Evolutionary conservation across 345 rosid genomes (phyloP), one percentile per base, ranked within the genome.

Genomic region (Syzygium oleosum): DNA sequence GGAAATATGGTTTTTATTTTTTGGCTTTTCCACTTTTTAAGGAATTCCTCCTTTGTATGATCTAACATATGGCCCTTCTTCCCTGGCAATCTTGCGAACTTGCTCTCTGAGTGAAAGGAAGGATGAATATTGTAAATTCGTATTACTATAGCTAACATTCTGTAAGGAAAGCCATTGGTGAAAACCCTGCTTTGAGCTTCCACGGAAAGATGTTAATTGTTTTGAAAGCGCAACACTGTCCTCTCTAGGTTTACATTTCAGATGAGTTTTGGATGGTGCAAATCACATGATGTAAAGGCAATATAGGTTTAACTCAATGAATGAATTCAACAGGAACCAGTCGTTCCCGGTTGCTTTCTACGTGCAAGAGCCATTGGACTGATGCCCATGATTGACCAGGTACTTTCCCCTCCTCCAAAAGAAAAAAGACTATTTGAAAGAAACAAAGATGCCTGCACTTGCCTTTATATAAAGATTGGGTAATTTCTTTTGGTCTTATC

Each of bases 351-450:
- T 52, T 95, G 98, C 89, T 97, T 97, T 87, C 92, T 96, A 49
- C 95, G 99, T 87, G 99, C 99, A 88, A 94, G 93, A 90, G 99
- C 99, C 89, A 96, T 97, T 84, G 99, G 99, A 88, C 91, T 96
- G 73, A 97, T 97, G 99, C 99, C 99, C 61, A 97, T 97, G 99
- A 97, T 97, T 92, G 99, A 97, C 89, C 98, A 95, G 97, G 98
- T 96, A 84, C 52, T 38, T 51, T 29, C 55, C 84, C 53, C 51
- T 31, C 43, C 15, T 56, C 23, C 46, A 68, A 68, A 68, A 34
- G 80, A 38, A 34, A 68, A 34, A 68, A 17, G 46, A 68, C 80
- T 68, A 38, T 9, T 8, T 29, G 19, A 51, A 29, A 84, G 58
- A 65, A 65, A 29, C 31, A 27, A 12, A 25, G 58, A 52, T 29